A percentile compares a stretch with the other conserved stretches of the same genome.
Evolutionary conservation across 345 rosid species (phyloP).

Genomic region (Punica granatum): DNA sequence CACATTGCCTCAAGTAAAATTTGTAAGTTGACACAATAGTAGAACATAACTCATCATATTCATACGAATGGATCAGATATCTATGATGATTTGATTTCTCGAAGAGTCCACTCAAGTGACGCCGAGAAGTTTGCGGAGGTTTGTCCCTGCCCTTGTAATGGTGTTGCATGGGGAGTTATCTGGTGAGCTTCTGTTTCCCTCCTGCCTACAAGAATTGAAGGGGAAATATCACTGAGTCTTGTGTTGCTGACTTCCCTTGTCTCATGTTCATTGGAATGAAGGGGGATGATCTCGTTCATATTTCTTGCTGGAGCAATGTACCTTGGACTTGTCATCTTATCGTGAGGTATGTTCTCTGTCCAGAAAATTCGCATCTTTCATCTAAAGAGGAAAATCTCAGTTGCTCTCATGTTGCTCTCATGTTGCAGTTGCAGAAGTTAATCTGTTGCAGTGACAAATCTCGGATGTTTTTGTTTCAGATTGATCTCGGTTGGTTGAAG

Average conservation of each 20-base stretch:
- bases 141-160: conserved; percentile 90
- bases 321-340: conserved; percentile 82
- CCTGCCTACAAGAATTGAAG: neutral
- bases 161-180: conserved; percentile 92
- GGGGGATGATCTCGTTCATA: conserved; percentile 89
- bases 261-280: conserved; percentile 18
- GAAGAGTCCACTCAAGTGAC: conserved; percentile 84
- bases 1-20: conserved; percentile 1
- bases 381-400: no score
- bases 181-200: conserved; percentile 44
- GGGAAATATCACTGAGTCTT: neutral
- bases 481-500: neutral
- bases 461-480: neutral
- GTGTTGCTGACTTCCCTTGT: neutral
- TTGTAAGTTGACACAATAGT: neutral
- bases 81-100: conserved; percentile 87
- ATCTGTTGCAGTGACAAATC: neutral
- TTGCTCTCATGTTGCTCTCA: neutral
- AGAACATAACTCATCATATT: neutral
- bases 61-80: conserved; percentile 44
- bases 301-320: conserved; percentile 73
- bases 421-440: neutral
- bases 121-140: conserved; percentile 98
- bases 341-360: conserved; percentile 46
- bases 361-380: no score